phyloP scores from a whole-genome alignment of 2,329 filamentous ascomycete species.

The Pseudomassariella vexata region DNA sequence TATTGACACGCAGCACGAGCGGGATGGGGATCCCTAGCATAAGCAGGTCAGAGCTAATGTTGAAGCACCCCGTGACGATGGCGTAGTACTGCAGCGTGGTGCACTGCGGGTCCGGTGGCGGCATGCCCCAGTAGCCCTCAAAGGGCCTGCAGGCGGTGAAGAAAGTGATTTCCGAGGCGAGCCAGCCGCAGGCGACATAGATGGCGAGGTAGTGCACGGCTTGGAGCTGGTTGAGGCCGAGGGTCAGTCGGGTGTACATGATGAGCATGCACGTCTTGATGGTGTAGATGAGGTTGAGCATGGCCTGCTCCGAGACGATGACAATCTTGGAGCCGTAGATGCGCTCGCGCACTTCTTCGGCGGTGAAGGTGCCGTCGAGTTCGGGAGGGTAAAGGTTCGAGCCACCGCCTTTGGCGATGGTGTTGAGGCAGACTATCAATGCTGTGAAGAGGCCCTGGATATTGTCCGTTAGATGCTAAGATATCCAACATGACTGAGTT shows the following conservation, averaged over 20 bases:
- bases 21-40: conserved; percentile 43
- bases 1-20: conserved; percentile 33
- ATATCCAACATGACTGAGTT: not conserved
- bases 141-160: conserved; percentile 41
- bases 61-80: conserved; percentile 41
- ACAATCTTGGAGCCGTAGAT: conserved; percentile 38
- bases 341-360: conserved; percentile 30
- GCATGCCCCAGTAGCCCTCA: conserved; percentile 40
- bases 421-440: conserved; percentile 8
- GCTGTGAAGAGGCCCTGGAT: conserved; percentile 8
- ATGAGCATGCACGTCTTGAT: conserved; percentile 39
- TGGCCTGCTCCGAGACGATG: conserved; percentile 35
- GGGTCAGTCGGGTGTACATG: conserved; percentile 35
- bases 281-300: conserved; percentile 23
- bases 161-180: conserved; percentile 36
- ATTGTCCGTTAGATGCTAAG: not conserved
- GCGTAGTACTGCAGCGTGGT: conserved; percentile 38
- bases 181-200: conserved; percentile 34
- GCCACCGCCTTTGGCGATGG: conserved; percentile 8
- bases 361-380: conserved; percentile 26
- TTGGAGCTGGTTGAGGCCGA: conserved; percentile 24
- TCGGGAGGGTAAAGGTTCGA: conserved; percentile 24
- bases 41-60: conserved; percentile 39
- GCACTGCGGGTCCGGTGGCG: conserved; percentile 38
- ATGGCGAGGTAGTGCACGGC: conserved; percentile 29